Conservation (phyloP, 1,139 yeast genomes). For the Candida frijolesensis region DNA sequence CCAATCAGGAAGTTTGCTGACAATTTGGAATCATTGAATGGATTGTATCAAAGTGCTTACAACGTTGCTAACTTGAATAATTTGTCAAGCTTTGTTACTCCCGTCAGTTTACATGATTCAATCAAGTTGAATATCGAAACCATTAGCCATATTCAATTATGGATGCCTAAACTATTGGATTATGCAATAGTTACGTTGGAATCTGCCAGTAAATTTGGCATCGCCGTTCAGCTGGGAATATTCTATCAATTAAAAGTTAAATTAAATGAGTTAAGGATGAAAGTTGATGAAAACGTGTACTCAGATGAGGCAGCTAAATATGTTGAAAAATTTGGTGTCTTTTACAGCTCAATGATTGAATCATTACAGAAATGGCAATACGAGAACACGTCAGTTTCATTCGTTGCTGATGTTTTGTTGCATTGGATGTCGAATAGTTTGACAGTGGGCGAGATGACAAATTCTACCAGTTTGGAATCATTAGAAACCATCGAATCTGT, state of each 20-base stretch:
- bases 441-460: slow-evolving; percentile 21
- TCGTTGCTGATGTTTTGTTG: slow-evolving; percentile 48
- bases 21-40: slow-evolving; percentile 16
- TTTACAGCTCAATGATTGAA: slow-evolving; percentile 20
- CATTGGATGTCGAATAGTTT: slow-evolving; percentile 36
- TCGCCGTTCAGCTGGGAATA: slow-evolving; percentile 14
- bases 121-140: slow-evolving; percentile 20
- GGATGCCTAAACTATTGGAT: slow-evolving; percentile 55
- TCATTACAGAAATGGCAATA: slow-evolving; percentile 32
- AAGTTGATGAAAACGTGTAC: slow-evolving; percentile 16
- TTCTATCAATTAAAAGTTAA: slow-evolving; percentile 25
- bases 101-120: slow-evolving; percentile 23
- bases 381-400: slow-evolving; percentile 30
- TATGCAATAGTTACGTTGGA: slow-evolving; percentile 42
- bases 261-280: slow-evolving; percentile 17
- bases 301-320: slow-evolving; percentile 19
- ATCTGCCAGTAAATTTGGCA: slow-evolving; percentile 19
- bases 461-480: slow-evolving; percentile 26
- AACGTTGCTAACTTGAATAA: slow-evolving; percentile 19
- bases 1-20: slow-evolving; percentile 41
- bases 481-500: slow-evolving; percentile 34
- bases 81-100: slow-evolving; percentile 12
- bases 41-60: slow-evolving; percentile 19
- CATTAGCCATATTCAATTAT: slow-evolving; percentile 23
- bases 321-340: slow-evolving; percentile 24